Evolutionary conservation across 2,329 filamentous ascomycete species (phyloP), one percentile per base, ranked within the genome.

Genomic region (Dendrostoma leiphaemia): DNA sequence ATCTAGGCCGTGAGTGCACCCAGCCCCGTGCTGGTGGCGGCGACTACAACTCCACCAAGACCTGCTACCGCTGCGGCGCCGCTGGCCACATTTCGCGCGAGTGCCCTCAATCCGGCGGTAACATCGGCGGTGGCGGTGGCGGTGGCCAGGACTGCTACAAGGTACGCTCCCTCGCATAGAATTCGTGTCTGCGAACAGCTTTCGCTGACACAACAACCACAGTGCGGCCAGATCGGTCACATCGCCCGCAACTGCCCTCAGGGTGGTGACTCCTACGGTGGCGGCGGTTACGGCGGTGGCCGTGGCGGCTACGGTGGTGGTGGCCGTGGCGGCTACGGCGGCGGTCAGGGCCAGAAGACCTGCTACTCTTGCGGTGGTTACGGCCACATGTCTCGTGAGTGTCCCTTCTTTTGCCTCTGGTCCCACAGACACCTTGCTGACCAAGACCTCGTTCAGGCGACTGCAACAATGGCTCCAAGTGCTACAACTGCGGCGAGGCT

Each of bases 291-390:
- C 59, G 74, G 81, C 65, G 82, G 79, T 61, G 66, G 67, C 58
- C 69, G 67, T 61, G 66, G 79, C 61, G 66, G 67, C 58, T 69
- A 67, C 61, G 66, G 67, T 62, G 69, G 68, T 67, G 79, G 76
- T 65, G 73, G 77, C 58, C 79, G 77, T 66, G 74, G 77, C 15
- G 48, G 48, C 37, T 41, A 43, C 48, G 71, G 61, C 52, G 68
- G 76, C 63, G 75, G 76, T 62, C 71, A 71, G 58, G 73, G 77
- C 60, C 72, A 74, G 67, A 91, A 93, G 81, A 97, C 91, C 65
- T 97, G 94, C 87, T 99, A 97, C 83, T 96, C 91, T 41, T 97
- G 94, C 78, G 94, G 94, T 65, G 94, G 94, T 63, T 92, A 91
- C 71, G 93, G 93, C 68, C 94, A 99, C 81, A 93, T 96, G 89